phyloP scores from a whole-genome alignment of 768 basidiomycete species.

The Imleria badia region DNA sequence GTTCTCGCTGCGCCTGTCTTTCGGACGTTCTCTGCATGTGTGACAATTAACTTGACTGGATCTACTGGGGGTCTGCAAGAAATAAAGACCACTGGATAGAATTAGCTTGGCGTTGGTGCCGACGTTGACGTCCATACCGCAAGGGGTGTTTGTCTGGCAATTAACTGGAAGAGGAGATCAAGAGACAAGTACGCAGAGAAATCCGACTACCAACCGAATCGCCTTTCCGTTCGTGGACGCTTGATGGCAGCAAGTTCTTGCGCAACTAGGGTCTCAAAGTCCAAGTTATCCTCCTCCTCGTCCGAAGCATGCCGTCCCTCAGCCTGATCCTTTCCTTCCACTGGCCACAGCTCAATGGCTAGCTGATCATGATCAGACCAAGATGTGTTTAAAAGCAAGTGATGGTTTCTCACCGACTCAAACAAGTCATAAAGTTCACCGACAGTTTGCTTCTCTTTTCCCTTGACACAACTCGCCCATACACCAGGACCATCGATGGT shows the following conservation, averaged over 20 bases:
- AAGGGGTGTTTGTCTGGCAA: slow-evolving; percentile 77
- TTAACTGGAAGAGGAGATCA: slow-evolving; percentile 47
- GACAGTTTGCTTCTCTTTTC: slow-evolving; percentile 76
- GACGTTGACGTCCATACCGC: slow-evolving; percentile 44
- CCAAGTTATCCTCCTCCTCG: slow-evolving; percentile 41
- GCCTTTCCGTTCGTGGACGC: slow-evolving; percentile 56
- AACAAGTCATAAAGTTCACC: slow-evolving; percentile 80
- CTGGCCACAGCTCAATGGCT: slow-evolving; percentile 71
- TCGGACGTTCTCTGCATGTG: slow-evolving; percentile 61
- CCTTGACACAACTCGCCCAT: slow-evolving; percentile 85
- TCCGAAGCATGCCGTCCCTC: slow-evolving; percentile 32
- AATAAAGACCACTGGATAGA: slow-evolving; percentile 66
- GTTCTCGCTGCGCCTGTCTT: slow-evolving; percentile 64
- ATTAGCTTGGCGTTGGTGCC: neutral
- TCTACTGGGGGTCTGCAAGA: slow-evolving; percentile 77
- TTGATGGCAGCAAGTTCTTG: slow-evolving; percentile 73
- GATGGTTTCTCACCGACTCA: slow-evolving; percentile 55
- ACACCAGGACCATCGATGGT: slow-evolving; percentile 78
- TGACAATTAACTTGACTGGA: slow-evolving; percentile 66
- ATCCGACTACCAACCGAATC: slow-evolving; percentile 53
- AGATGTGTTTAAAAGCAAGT: neutral
- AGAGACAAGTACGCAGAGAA: neutral
- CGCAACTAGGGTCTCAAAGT: slow-evolving; percentile 69
- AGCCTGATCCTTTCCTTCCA: slow-evolving; percentile 24
- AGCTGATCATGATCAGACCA: slow-evolving; percentile 44